Evolutionary conservation across 495 filamentous ascomycete genomes (phyloP), one percentile per base, ranked within the genome.

Genomic region (Podospora pseudocomata): DNA sequence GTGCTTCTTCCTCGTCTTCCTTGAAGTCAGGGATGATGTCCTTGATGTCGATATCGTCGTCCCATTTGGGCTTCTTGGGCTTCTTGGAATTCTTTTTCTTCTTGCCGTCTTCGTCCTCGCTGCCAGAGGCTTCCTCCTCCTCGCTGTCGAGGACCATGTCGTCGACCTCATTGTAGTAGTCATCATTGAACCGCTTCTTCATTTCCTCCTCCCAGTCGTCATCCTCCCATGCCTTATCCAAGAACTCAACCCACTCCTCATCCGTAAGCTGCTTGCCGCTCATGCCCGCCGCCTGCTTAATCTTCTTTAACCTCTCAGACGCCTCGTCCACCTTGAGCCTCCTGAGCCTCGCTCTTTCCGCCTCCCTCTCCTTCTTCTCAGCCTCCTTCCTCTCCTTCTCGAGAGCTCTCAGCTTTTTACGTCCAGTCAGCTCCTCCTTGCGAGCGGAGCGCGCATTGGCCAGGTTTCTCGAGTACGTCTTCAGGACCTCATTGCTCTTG

Each of bases 31-130:
- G 93, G 54, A 97, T 79, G 32, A 99, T 79, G 76, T 99, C 94
- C 30, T 88, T 90, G 80, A 98, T 97, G 73, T 97, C 93, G 73
- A 98, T 97, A 73, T 99, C 95, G 71, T 97, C 92, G 67, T 96
- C 91, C 92, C 93, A 99, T 65, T 88, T 91, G 20, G 95, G 95
- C 83, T 99, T 99, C 83, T 92, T 95, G 19, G 86, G 79, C 67
- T 86, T 88, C 68, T 86, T 88, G 70, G 84, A 86, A 69, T 80
- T 82, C 34, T 70, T 68, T 15, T 53, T 65, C 53, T 69, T 70
- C 15, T 73, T 68, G 62, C 60, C 55, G n/a, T 58, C 55, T 58
- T 58, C 55, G 16, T 19, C 55, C 5, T 58, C 55, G 55, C 55
- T 58, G 55, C 55, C 57, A 30, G 68, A 72, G 13, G 20, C 77